Conservation (phyloP, 495 filamentous ascomycete genomes). For the Penicillium soppii region DNA sequence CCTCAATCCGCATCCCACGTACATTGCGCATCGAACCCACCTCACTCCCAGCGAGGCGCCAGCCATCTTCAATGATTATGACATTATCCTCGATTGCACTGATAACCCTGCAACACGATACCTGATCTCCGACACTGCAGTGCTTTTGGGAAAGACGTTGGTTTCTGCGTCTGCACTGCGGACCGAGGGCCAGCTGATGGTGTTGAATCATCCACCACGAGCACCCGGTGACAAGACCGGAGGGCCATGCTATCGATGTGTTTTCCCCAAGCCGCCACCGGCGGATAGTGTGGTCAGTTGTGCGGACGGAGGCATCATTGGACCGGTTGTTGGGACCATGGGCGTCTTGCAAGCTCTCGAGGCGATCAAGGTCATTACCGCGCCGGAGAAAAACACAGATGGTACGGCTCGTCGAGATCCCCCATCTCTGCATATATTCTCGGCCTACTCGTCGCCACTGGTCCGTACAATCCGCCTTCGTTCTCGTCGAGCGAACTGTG, state of each 20-base stretch:
- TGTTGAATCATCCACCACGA: conserved; percentile 60
- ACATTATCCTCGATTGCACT: conserved; percentile 89
- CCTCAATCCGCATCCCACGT: conserved; percentile 67
- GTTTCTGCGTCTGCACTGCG: conserved; percentile 85
- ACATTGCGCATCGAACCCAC: conserved; percentile 58
- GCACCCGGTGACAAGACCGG: conserved; percentile 47
- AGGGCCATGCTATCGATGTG: conserved; percentile 89
- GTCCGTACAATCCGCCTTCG: conserved; percentile 76
- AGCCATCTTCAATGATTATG: conserved; percentile 63
- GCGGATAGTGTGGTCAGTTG: conserved; percentile 75
- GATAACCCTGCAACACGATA: conserved; percentile 91
- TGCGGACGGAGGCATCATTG: conserved; percentile 88
- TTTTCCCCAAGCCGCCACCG: conserved; percentile 86
- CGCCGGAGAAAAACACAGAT: conserved; percentile 6
- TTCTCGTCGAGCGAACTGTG: conserved; percentile 63
- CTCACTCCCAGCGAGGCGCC: conserved; percentile 65
- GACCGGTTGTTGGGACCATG: conserved; percentile 92
- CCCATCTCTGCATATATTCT: conserved; percentile 66
- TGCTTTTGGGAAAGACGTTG: conserved; percentile 74
- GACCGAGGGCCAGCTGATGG: conserved; percentile 86
- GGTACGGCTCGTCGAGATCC: conserved; percentile 31
- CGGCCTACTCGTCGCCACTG: conserved; percentile 61
- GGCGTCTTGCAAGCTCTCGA: conserved; percentile 88
- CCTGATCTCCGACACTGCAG: conserved; percentile 85
- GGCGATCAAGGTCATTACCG: conserved; percentile 75